A percentile compares a stretch with the other conserved stretches of the same genome.
These are phyloP conservation scores for Fusarium sp. DNA, from an alignment of 2,329 filamentous ascomycete genomes.

Conservation along the genomic window DNA sequence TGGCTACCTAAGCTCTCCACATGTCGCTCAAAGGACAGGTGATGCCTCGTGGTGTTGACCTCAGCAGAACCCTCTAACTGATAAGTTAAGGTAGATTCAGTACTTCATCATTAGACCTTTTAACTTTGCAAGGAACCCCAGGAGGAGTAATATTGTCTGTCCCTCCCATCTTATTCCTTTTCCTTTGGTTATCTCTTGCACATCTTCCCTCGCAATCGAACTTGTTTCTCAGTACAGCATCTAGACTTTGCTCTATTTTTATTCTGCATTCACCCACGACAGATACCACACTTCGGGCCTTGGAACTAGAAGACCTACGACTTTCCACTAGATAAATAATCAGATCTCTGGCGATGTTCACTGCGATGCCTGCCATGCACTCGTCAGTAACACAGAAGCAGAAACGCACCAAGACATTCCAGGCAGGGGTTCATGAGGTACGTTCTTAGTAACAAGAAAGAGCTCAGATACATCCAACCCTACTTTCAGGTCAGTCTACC, in stretches of 20 bases:
- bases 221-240: background rate
- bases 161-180: background rate
- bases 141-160: background rate
- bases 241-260: background rate
- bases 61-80: no score
- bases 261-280: background rate
- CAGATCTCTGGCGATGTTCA: accelerated
- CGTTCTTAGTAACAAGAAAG: background rate
- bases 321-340: background rate
- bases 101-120: background rate
- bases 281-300: background rate
- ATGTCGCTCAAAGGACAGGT: background rate
- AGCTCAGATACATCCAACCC: background rate
- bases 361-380: background rate
- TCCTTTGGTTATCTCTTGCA: no score
- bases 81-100: no score
- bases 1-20: background rate
- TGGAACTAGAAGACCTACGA: background rate
- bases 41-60: no score
- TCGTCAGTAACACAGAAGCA: background rate
- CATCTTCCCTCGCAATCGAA: background rate
- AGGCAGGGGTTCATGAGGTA: background rate
- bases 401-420: background rate
- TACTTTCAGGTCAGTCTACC: background rate
- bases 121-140: background rate